phyloP scores from a whole-genome alignment of 2,329 filamentous ascomycete species.

The Aspergillus pseudoviridinutans region DNA sequence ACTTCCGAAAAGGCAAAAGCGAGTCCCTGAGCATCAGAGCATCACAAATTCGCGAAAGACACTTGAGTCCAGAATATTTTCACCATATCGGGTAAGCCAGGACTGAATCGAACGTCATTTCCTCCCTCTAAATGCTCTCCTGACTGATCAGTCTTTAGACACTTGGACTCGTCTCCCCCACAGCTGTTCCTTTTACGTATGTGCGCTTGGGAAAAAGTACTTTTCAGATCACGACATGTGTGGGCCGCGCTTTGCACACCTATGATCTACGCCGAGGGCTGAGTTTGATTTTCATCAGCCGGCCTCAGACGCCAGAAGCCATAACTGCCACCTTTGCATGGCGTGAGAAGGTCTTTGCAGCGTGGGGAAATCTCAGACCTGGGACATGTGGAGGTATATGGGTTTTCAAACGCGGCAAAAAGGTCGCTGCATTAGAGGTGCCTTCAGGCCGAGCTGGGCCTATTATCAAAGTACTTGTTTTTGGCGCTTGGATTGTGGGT shows the following conservation, averaged over 20 bases:
- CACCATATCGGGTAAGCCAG: constrained; percentile 73
- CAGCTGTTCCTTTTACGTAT: constrained; percentile 81
- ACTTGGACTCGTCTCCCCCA: constrained; percentile 88
- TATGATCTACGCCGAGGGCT: constrained; percentile 90
- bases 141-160: constrained; percentile 54
- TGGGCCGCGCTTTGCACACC: constrained; percentile 85
- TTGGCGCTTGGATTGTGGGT: constrained; percentile 88
- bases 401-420: constrained; percentile 89
- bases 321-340: constrained; percentile 87
- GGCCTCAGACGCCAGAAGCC: constrained; percentile 77
- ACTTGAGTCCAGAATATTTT: constrained; percentile 75
- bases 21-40: constrained; percentile 36
- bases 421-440: constrained; percentile 68
- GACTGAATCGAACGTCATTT: neutral
- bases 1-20: constrained; percentile 73
- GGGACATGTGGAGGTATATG: constrained; percentile 63
- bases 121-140: neutral
- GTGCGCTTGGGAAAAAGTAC: constrained; percentile 88
- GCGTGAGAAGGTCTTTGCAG: constrained; percentile 83
- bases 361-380: constrained; percentile 66
- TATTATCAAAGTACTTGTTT: constrained; percentile 72
- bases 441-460: constrained; percentile 63
- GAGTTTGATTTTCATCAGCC: constrained; percentile 87
- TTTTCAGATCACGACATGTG: constrained; percentile 95
- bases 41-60: constrained; percentile 38